Evolutionary conservation across 2,329 filamentous ascomycete genomes (phyloP), one percentile per base, ranked within the genome.

Genomic region (Immersiporthe knoxdaviesiana): DNA sequence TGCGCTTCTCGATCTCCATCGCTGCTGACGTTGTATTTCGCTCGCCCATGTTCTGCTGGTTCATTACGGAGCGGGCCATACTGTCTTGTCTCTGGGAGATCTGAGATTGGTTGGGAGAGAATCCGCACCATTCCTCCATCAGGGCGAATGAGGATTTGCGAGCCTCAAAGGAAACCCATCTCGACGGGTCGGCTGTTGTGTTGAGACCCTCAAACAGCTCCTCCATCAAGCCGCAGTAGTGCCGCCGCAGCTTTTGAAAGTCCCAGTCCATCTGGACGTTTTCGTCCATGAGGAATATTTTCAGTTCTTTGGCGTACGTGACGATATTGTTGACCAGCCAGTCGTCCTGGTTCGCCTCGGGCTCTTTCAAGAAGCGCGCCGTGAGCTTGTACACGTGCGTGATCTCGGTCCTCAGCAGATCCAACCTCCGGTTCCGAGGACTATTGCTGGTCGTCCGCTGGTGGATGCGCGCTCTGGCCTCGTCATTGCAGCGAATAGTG

Each of bases 81-180:
- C 88, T 91, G 71, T 97, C 92, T 79, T 97, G 94, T 71, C 93
- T 87, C 69, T 91, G 90, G 6, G 90, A 88, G 54, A 97, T 92
- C 72, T 97, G 92, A 18, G 83, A 85, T 77, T 97, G 93, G 72
- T 97, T 97, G 0, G 94, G 93, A 10, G 94, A 97, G 78, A 97
- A 97, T 2, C 96, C 96, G 77, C 96, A 99, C 97, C 97, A 99
- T 73, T 98, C 95, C 79, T 99, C 96, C 94, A 99, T 98, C 62
- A 99, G 82, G 0, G 94, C 91, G 77, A 99, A 99, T 0, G 95
- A 92, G 6, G 96, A 97, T 77, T 97, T 97, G 54, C 97, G 87
- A 16, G 94, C 93, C 78, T 99, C 96, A 76, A 99, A 99, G 0
- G 96, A 94, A 88, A 99, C 96, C 95, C 96, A 99, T 41, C 93